Evolutionary conservation across 352 stramenopile genomes (phyloP).

Genomic region (Pythium pectinolyticum): DNA sequence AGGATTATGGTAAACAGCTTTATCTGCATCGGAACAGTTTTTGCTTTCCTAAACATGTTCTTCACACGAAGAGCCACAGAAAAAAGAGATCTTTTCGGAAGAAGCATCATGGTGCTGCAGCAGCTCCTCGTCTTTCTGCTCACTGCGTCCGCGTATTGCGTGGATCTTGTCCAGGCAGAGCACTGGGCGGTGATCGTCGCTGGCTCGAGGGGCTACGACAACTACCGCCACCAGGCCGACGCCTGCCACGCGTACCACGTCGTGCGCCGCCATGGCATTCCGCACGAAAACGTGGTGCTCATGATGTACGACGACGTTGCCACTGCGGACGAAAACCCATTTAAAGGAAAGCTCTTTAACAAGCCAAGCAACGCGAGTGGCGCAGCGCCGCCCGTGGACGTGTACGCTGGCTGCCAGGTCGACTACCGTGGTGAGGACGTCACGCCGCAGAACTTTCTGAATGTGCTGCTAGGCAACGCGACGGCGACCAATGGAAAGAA

Average conservation of each 20-base stretch:
- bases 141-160: background rate
- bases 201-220: conserved; percentile 86
- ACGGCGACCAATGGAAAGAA: conserved; percentile 55
- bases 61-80: no score
- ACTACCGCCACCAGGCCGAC: conserved; percentile 92
- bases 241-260: conserved; percentile 91
- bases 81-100: no score
- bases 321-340: conserved; percentile 75
- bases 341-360: conserved; percentile 89
- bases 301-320: conserved; percentile 95
- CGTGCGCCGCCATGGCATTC: conserved; percentile 84
- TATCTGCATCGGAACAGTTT: no score
- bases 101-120: no score
- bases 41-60: no score
- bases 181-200: conserved; percentile 92
- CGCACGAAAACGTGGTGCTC: conserved; percentile 86
- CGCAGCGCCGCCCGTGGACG: conserved; percentile 58
- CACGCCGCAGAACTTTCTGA: conserved; percentile 86
- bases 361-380: conserved; percentile 51
- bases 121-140: no score
- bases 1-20: no score
- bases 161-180: conserved; percentile 43
- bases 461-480: conserved; percentile 82
- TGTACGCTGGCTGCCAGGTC: conserved; percentile 83
- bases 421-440: conserved; percentile 79